A percentile compares a stretch with the other conserved stretches of the same genome.
Conservation (phyloP, 441 rosid genomes). For the Lepidium campestre region DNA sequence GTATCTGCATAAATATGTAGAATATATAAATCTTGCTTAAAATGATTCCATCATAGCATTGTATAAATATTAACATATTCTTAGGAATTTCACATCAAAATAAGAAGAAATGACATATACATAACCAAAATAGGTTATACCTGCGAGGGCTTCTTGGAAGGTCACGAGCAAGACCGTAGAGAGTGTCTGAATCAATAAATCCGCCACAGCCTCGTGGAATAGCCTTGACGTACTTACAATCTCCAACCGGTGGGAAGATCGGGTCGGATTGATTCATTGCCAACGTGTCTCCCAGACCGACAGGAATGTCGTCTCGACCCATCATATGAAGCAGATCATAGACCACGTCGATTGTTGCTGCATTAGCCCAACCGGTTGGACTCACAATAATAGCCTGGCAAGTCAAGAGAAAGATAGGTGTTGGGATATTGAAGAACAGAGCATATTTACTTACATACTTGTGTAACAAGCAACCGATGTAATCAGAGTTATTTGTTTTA, state of each 20-base stretch:
- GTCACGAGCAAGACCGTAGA: conserved; percentile 76
- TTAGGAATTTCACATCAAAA: too few relatives aligned
- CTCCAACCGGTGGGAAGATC: conserved; percentile 46
- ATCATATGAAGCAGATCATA: conserved; percentile 94
- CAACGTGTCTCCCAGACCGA: conserved; percentile 66
- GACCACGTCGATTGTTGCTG: conserved; percentile 78
- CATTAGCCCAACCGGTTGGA: conserved; percentile 94
- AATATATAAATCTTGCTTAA: not conserved
- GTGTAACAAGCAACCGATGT: not conserved
- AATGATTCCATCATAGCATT: not conserved
- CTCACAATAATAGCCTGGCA: conserved; percentile 73
- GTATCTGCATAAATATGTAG: conserved; percentile 34
- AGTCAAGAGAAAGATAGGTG: not conserved
- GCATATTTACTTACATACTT: not conserved
- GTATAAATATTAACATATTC: not conserved
- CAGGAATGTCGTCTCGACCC: conserved; percentile 91
- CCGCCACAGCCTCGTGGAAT: conserved; percentile 85
- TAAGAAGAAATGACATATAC: too few relatives aligned
- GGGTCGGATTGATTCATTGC: conserved; percentile 64
- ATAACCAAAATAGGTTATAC: too few relatives aligned
- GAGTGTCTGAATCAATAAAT: conserved; percentile 78
- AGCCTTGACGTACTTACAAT: conserved; percentile 64
- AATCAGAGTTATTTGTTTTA: not conserved
- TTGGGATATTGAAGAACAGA: not conserved
- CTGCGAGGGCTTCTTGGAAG: conserved; percentile 82